Percentiles rank a stretch among this genome's conserved stretches.
These are phyloP conservation scores for Lablab purpureus DNA, from an alignment of 306 rosid species.

Conservation along the genomic window DNA sequence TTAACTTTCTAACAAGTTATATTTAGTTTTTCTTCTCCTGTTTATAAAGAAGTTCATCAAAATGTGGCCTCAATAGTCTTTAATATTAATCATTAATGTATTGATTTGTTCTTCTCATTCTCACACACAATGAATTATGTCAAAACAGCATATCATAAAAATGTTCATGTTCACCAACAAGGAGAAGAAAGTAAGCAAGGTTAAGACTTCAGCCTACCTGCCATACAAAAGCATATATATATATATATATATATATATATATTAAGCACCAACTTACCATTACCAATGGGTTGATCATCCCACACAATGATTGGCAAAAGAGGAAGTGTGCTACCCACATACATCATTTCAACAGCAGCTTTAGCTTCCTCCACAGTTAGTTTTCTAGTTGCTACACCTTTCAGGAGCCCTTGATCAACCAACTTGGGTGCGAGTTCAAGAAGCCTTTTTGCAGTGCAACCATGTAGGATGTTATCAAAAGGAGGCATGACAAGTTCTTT, in stretches of 20 bases:
- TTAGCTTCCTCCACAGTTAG: constrained; percentile 73
- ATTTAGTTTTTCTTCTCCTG: too few species aligned
- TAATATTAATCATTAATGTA: background rate
- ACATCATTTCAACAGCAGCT: constrained; percentile 86
- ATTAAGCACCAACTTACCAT: constrained; percentile 59
- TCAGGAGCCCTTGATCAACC: constrained; percentile 67
- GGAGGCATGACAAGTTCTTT: constrained; percentile 82
- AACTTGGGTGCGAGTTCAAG: constrained; percentile 75
- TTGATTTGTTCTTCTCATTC: background rate
- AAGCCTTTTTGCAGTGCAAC: constrained; percentile 87
- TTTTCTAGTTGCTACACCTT: constrained; percentile 56
- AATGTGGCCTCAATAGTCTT: background rate
- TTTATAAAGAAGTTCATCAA: too few species aligned
- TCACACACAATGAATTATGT: background rate
- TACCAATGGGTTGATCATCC: constrained; percentile 82
- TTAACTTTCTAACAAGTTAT: too few species aligned
- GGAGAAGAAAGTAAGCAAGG: constrained; percentile 23
- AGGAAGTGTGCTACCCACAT: constrained; percentile 91
- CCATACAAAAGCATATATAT: constrained; percentile 32
- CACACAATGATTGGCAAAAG: constrained; percentile 78
- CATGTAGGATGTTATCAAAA: constrained; percentile 72
- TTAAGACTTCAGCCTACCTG: constrained; percentile 17
- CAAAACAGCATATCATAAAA: background rate
- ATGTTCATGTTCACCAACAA: background rate
- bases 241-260: too few species aligned